Percentiles rank a stretch among this genome's conserved stretches.
phyloP scores from a whole-genome alignment of 2,329 filamentous ascomycete genomes.

The Scolecobasidium constrictum region DNA sequence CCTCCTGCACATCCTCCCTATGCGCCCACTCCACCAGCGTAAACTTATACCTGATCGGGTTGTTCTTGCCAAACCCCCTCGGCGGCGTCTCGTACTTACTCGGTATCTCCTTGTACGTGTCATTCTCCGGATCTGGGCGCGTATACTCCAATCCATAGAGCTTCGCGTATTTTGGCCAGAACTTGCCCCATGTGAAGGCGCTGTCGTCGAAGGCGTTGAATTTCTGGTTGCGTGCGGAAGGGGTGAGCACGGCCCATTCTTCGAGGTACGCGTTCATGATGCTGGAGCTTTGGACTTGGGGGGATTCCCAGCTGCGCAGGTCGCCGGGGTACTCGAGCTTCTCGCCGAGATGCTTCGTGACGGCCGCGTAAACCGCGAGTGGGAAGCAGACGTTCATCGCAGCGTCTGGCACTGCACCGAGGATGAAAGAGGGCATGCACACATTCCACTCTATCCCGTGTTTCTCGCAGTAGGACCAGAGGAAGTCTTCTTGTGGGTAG shows the following conservation, averaged over 20 bases:
- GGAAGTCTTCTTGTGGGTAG: constrained; percentile 41
- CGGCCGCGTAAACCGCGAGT: constrained; percentile 39
- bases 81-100: constrained; percentile 20
- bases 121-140: constrained; percentile 17
- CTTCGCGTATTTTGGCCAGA: constrained; percentile 36
- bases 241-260: constrained; percentile 39
- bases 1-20: constrained; percentile 29
- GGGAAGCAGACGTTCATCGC: constrained; percentile 40
- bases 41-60: constrained; percentile 28
- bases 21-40: constrained; percentile 36
- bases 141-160: constrained; percentile 26
- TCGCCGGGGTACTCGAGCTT: constrained; percentile 35
- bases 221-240: constrained; percentile 30
- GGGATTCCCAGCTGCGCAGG: constrained; percentile 32
- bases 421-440: constrained; percentile 36
- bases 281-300: constrained; percentile 32
- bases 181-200: constrained; percentile 35
- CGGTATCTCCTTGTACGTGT: constrained; percentile 14
- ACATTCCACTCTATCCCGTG: constrained; percentile 33
- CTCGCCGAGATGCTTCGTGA: constrained; percentile 31
- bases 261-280: constrained; percentile 38
- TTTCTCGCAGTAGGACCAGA: constrained; percentile 31
- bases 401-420: constrained; percentile 38
- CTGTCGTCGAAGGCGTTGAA: constrained; percentile 40
- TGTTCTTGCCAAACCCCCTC: constrained; percentile 32